Base-by-base conservation (phyloP, 2,329 filamentous ascomycete species). In the Tolypocladium ovalisporum region DNA sequence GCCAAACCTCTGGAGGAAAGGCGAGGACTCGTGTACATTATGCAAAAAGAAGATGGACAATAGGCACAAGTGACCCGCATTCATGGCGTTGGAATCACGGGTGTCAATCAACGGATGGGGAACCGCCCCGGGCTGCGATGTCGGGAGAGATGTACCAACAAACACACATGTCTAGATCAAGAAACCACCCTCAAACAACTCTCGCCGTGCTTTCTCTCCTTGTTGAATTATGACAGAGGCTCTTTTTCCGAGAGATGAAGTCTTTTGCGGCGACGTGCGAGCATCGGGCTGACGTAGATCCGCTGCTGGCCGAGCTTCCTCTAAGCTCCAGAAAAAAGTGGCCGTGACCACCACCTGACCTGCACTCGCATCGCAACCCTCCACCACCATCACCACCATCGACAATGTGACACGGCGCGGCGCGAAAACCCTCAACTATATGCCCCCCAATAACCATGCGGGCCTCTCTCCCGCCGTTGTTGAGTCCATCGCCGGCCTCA, bases 401-500 rank as follows among this genome's bases (percentile, higher is more conserved):
- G 52, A 51, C 62, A 49, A 68, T 67, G 65, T 68, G 62, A 69
- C 56, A 59, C 17, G 27, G 47, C 57, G 49, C 8, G 27, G 29
- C 56, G 55, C 51, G 54, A 57, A 27, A n/a, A 34, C 27, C 24
- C 47, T 35, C 52, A 56, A 44, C 68, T 75, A 68, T 68, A 81
- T 81, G 79, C 75, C 72, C 67, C 70, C 73, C 65, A 62, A 66
- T 61, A 74, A 74, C 63, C 67, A 80, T 78, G 81, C 76, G 75
- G 83, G 80, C 73, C 77, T 88, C 69, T 87, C 88, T 67, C 84
- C 89, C 73, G 90, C 88, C 65, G 73, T 89, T 68, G 83, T 97
- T 73, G 94, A 97, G 81, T 87, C 88, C 67, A 79, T 92, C 70
- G 90, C 94, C 60, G 94, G 94, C 65, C 87, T 99, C 72, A 88